Evolutionary conservation across 768 basidiomycete species (phyloP).

Genomic region (Mycena kentingensis): DNA sequence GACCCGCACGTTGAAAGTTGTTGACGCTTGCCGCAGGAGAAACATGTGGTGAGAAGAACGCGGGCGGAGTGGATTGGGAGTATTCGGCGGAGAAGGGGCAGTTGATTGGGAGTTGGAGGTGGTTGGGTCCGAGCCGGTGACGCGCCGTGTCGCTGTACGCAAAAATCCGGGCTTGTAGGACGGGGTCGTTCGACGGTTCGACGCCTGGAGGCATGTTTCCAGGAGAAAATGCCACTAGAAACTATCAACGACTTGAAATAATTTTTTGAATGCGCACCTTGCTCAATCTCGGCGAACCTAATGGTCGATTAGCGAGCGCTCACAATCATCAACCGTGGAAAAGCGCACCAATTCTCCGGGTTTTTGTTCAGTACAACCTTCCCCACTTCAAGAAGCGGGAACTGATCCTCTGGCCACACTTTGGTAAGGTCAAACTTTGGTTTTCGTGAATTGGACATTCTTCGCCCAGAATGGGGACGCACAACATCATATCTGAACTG

Average conservation of each 20-base stretch:
- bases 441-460: not conserved
- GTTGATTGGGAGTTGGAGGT: slow-evolving; percentile 20
- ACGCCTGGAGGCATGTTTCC: slow-evolving; percentile 19
- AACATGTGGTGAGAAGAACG: too few relatives aligned
- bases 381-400: slow-evolving; percentile 12
- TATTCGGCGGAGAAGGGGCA: slow-evolving; percentile 7
- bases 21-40: too few relatives aligned
- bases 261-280: not conserved
- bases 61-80: too few relatives aligned
- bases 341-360: slow-evolving; percentile 17
- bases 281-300: slow-evolving; percentile 23
- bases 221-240: slow-evolving; percentile 16
- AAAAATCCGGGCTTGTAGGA: slow-evolving; percentile 20
- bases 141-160: slow-evolving; percentile 14
- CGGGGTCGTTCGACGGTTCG: slow-evolving; percentile 23
- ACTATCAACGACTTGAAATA: not conserved
- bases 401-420: slow-evolving; percentile 20
- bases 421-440: slow-evolving; percentile 19
- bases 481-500: slow-evolving; percentile 21
- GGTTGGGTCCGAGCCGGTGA: slow-evolving; percentile 22
- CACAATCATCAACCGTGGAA: not conserved
- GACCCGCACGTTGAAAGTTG: slow-evolving; percentile 18
- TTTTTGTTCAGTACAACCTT: slow-evolving; percentile 23
- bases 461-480: not conserved
- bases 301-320: not conserved